Evolutionary conservation across 176 grass and related monocot species (phyloP).

Genomic region (Poa pratensis): DNA sequence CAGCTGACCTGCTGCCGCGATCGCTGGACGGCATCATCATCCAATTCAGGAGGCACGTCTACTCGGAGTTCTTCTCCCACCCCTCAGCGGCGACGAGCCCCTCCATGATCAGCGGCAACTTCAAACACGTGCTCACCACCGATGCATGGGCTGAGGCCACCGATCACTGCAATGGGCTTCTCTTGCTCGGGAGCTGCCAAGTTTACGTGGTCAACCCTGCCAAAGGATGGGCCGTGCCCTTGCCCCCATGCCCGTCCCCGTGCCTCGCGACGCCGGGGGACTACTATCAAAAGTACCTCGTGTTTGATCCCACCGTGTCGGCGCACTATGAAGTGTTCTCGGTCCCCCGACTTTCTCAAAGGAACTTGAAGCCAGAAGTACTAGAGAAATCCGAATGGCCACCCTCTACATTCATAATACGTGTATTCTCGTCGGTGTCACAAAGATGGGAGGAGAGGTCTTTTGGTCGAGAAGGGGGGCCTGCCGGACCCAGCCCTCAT

Average conservation of each 20-base stretch:
- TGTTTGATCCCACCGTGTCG: not conserved
- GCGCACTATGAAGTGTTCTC: not conserved
- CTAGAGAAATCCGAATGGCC: not conserved
- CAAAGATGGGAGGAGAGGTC: not conserved
- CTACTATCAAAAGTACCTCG: not conserved
- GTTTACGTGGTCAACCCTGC: not conserved
- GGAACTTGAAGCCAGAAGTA: not conserved
- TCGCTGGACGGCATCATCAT: not conserved
- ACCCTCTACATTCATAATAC: not conserved
- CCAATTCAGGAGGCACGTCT: not conserved
- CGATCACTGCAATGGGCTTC: not conserved
- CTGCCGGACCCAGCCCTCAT: not conserved
- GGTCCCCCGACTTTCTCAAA: not conserved
- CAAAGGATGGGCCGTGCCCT: not conserved
- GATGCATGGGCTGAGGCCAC: not conserved
- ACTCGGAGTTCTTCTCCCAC: not conserved
- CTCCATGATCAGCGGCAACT: not conserved
- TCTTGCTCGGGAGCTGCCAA: not conserved
- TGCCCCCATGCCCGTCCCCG: not conserved
- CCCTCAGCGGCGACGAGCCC: not conserved
- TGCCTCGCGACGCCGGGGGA: not conserved
- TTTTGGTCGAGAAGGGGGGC: not conserved
- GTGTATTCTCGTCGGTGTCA: not conserved
- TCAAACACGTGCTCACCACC: not conserved
- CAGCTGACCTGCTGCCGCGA: not conserved